These are phyloP conservation scores for Scheffersomyces parashehatae DNA, from an alignment of 1,139 yeast species.

Conservation along the genomic window DNA sequence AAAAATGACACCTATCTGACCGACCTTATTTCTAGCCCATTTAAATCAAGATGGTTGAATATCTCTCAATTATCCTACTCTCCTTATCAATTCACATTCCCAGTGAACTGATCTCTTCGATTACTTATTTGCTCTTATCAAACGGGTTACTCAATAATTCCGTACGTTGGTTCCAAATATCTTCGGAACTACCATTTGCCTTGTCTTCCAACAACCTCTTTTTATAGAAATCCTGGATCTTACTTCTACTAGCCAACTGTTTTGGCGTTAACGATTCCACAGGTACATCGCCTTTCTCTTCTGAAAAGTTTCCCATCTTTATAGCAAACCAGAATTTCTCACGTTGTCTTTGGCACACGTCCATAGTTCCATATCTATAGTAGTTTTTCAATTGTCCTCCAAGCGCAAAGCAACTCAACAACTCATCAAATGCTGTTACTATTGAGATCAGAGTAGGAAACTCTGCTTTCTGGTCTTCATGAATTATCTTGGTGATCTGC, in stretches of 20 bases:
- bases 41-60: no score
- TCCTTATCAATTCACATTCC: no score
- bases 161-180: conserved; percentile 68
- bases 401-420: conserved; percentile 80
- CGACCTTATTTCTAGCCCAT: no score
- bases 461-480: conserved; percentile 27
- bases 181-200: conserved; percentile 73
- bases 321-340: conserved; percentile 82
- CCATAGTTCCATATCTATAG: conserved; percentile 78
- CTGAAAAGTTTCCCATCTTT: conserved; percentile 44
- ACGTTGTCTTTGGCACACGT: conserved; percentile 67
- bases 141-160: conserved; percentile 23
- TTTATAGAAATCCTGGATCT: conserved; percentile 72
- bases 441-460: conserved; percentile 41
- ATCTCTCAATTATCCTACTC: no score
- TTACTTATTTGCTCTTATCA: conserved; percentile 1
- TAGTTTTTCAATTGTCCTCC: conserved; percentile 87
- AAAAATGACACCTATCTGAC: no score
- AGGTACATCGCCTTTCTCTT: conserved; percentile 16
- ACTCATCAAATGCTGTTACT: conserved; percentile 81
- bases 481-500: conserved; percentile 27
- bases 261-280: conserved; percentile 43
- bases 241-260: conserved; percentile 50
- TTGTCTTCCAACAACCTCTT: conserved; percentile 60
- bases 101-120: background rate